phyloP scores from a whole-genome alignment of 495 filamentous ascomycete species.

The Filosporella fistucella region DNA sequence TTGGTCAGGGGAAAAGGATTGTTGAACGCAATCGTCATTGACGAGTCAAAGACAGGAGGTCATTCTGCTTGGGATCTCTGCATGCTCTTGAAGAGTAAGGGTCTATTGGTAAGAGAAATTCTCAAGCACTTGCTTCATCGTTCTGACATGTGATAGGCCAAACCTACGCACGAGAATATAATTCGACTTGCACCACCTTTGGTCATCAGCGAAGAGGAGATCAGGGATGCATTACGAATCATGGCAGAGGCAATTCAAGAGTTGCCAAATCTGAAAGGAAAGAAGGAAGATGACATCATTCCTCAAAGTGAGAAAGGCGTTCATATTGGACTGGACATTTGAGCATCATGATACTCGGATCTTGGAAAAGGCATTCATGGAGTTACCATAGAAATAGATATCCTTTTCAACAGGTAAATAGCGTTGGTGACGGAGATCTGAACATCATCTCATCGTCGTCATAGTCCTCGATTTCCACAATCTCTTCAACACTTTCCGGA shows the following conservation, averaged over 20 bases:
- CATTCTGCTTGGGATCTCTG: constrained; percentile 97
- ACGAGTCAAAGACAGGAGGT: constrained; percentile 79
- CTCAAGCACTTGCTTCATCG: too few species aligned
- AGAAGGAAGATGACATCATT: constrained; percentile 19
- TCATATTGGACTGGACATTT: constrained; percentile 15
- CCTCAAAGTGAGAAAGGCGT: constrained; percentile 19
- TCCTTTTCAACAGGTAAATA: too few species aligned
- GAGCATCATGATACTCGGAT: background rate
- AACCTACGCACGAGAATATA: constrained; percentile 98
- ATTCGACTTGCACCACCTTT: constrained; percentile 89
- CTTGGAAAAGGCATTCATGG: too few species aligned
- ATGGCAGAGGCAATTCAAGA: constrained; percentile 72
- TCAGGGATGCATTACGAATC: constrained; percentile 68
- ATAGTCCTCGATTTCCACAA: constrained; percentile 30
- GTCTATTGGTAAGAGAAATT: too few species aligned
- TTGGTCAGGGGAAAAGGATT: constrained; percentile 87
- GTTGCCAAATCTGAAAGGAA: constrained; percentile 35
- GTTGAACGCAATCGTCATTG: constrained; percentile 94
- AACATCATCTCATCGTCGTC: constrained; percentile 17
- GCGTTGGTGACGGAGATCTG: too few species aligned
- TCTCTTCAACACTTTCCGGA: constrained; percentile 43
- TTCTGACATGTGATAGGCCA: constrained; percentile 82
- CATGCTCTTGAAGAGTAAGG: constrained; percentile 92
- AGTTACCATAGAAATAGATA: too few species aligned
- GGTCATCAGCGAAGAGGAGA: constrained; percentile 81